phyloP scores from a whole-genome alignment of 2,329 filamentous ascomycete genomes.

The Bretziella fagacearum region DNA sequence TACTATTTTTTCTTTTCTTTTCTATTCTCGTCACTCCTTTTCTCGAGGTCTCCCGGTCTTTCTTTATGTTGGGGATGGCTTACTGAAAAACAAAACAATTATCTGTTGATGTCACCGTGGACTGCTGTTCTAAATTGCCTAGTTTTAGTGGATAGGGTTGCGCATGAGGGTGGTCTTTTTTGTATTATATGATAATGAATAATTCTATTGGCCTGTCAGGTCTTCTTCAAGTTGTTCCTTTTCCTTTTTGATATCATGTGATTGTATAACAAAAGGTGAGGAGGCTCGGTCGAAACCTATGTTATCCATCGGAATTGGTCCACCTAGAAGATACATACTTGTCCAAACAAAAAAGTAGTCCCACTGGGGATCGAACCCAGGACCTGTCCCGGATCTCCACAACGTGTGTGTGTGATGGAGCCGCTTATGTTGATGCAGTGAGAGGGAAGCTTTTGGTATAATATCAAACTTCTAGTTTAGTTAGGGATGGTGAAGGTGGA shows the following conservation, averaged over 20 bases:
- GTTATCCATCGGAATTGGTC: background rate
- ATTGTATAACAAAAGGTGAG: background rate
- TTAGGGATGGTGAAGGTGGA: conserved; percentile 25
- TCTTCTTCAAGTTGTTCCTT: background rate
- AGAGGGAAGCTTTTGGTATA: conserved; percentile 25
- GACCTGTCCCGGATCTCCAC: conserved; percentile 12
- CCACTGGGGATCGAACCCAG: conserved; percentile 15
- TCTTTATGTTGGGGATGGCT: background rate
- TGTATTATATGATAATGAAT: conserved; percentile 7
- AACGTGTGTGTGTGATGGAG: conserved; percentile 9
- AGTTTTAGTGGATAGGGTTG: background rate
- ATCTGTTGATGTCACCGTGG: background rate
- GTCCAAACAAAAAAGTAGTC: conserved; percentile 9
- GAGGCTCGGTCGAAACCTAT: background rate
- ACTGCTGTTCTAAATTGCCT: background rate
- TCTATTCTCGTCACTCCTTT: background rate
- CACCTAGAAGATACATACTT: background rate
- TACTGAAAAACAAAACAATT: background rate
- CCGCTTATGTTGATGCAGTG: conserved; percentile 6
- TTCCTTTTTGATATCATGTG: background rate
- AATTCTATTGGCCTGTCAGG: conserved; percentile 1
- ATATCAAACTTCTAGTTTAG: conserved; percentile 53
- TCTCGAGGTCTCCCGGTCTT: background rate
- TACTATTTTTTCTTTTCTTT: background rate
- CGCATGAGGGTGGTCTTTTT: background rate